Evolutionary conservation across 106 monocot species (phyloP), one percentile per base, ranked within the genome.

Genomic region (Dioscorea alata): DNA sequence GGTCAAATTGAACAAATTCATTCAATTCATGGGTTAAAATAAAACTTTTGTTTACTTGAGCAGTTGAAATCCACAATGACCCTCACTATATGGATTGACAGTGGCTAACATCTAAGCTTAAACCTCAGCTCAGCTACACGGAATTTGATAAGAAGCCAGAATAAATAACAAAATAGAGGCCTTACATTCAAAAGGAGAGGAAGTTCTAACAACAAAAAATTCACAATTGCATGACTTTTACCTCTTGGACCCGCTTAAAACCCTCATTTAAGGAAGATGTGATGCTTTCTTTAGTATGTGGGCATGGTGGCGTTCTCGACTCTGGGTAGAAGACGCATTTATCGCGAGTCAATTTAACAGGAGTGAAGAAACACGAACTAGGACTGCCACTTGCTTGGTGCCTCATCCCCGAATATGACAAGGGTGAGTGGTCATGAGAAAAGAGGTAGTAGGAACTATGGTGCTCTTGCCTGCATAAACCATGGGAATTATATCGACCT

Each of bases 401-500:
- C 34, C 34, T 74, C 58, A 25, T 67, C 49, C 61, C 63, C 52
- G 23, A 62, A 78, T 60, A 68, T 68, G 68, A 51, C 14, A 72
- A 25, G 20, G 65, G 71, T 73, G 75, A 33, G 48, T 68, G 68
- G 57, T 76, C 67, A n/a, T 69, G 74, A 64, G 91, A 80, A 25
- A 82, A 34, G 65, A 85, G 48, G 63, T 79, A 88, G 57, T 79
- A 86, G 48, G 85, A 85, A 73, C 74, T 81, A 13, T 64, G 91
- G 33, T 86, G 88, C 63, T 92, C 85, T 72, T 83, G 66, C 62
- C 75, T 67, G 48, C 82, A 83, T 23, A 82, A 10, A 65, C 71
- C 60, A 59, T 69, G 79, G 48, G 35, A 48, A 31, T 78, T 66
- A 58, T 50, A 74, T 34, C 65, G 76, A 53, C 76, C 63, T 15